phyloP scores from a whole-genome alignment of 2,329 filamentous ascomycete genomes.

The Proliferodiscus dingleyae region DNA sequence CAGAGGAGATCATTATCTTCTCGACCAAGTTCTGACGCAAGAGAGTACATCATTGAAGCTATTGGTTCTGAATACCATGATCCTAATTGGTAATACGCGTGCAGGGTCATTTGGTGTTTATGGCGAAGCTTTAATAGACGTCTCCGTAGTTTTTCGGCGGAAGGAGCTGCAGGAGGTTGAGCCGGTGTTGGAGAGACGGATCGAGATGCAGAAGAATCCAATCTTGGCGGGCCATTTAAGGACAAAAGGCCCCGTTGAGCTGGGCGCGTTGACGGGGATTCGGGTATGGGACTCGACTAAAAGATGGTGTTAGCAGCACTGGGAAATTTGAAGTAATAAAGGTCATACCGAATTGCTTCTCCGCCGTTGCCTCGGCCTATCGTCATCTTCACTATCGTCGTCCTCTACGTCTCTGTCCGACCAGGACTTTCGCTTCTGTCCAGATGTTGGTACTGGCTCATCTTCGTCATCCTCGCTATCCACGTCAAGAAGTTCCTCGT shows the following conservation, averaged over 20 bases:
- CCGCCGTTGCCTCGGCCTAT: slow-evolving; percentile 72
- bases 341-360: slow-evolving; percentile 80
- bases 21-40: slow-evolving; percentile 89
- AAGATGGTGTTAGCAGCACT: slow-evolving; percentile 14
- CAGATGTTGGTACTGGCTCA: slow-evolving; percentile 50
- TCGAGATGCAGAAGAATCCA: slow-evolving; percentile 37
- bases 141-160: slow-evolving; percentile 65
- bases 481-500: slow-evolving; percentile 42
- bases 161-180: slow-evolving; percentile 57
- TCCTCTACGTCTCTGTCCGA: slow-evolving; percentile 66
- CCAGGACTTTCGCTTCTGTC: slow-evolving; percentile 75
- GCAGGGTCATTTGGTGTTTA: slow-evolving; percentile 71
- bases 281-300: slow-evolving; percentile 61
- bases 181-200: slow-evolving; percentile 48
- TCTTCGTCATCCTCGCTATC: slow-evolving; percentile 55
- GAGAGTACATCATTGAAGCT: slow-evolving; percentile 87
- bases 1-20: slow-evolving; percentile 96
- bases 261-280: slow-evolving; percentile 54
- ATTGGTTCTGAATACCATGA: slow-evolving; percentile 93
- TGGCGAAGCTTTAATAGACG: slow-evolving; percentile 69
- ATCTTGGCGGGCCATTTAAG: slow-evolving; percentile 42
- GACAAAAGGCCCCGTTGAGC: slow-evolving; percentile 56
- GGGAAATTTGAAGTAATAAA: background rate
- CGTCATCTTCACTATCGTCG: slow-evolving; percentile 61
- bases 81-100: slow-evolving; percentile 80